Evolutionary conservation across 495 filamentous ascomycete genomes (phyloP).

Genomic region (Daldinia caldariorum): DNA sequence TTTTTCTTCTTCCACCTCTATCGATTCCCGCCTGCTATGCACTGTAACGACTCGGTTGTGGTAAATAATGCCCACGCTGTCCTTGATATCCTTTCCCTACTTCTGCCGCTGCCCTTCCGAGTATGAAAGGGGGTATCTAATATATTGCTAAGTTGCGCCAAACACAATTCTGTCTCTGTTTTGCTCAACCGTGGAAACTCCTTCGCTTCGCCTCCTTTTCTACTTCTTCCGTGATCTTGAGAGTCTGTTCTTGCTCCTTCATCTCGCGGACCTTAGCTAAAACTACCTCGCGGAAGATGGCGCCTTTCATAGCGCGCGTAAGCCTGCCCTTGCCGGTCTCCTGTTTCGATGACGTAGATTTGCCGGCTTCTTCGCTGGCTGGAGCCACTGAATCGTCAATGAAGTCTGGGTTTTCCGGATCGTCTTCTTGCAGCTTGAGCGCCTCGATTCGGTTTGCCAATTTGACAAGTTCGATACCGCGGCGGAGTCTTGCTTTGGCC

Average conservation of each 20-base stretch:
- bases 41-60: constrained; percentile 13
- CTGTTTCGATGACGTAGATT: constrained; percentile 35
- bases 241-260: constrained; percentile 84
- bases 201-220: constrained; percentile 57
- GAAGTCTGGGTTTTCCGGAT: constrained; percentile 72
- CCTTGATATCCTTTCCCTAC: constrained; percentile 13
- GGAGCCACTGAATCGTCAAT: constrained; percentile 70
- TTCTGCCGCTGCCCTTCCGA: constrained; percentile 19
- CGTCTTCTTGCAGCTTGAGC: constrained; percentile 95
- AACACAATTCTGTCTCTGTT: not conserved
- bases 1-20: not conserved
- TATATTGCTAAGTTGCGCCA: constrained; percentile 5
- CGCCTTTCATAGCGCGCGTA: constrained; percentile 80
- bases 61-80: constrained; percentile 6
- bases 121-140: constrained; percentile 27
- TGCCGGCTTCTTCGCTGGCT: constrained; percentile 50
- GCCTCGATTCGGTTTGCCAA: constrained; percentile 96
- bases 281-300: constrained; percentile 97
- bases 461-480: constrained; percentile 97
- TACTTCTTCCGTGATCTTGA: constrained; percentile 69
- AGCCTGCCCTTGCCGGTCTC: constrained; percentile 70
- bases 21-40: constrained; percentile 14
- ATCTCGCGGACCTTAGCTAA: constrained; percentile 93
- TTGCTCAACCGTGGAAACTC: constrained; percentile 49
- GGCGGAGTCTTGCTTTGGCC: constrained; percentile 85